Evolutionary conservation across 2,329 filamentous ascomycete genomes (phyloP).

Genomic region (Aspergillus floridensis): DNA sequence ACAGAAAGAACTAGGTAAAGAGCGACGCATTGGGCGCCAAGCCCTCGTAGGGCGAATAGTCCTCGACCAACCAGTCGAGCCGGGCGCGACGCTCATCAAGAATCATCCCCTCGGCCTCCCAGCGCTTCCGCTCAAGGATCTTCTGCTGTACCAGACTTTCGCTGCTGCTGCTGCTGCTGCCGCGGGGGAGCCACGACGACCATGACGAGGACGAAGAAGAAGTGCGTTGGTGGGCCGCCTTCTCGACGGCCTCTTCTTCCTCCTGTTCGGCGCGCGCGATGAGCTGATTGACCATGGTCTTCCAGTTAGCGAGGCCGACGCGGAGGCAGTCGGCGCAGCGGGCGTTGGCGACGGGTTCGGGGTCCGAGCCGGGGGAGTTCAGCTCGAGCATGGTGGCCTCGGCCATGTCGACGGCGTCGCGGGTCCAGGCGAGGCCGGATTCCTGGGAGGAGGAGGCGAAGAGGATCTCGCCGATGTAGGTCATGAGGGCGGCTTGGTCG

Average conservation of each 20-base stretch:
- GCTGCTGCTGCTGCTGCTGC: constrained; percentile 24
- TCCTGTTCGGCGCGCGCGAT: constrained; percentile 43
- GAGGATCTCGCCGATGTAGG: constrained; percentile 92
- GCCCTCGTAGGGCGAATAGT: constrained; percentile 27
- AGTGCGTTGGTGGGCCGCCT: constrained; percentile 18
- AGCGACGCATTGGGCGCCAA: constrained; percentile 31
- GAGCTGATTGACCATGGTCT: constrained; percentile 70
- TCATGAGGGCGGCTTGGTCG: constrained; percentile 80
- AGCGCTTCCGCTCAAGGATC: constrained; percentile 32
- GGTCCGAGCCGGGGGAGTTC: constrained; percentile 25
- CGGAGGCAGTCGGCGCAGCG: constrained; percentile 75
- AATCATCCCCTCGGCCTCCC: constrained; percentile 42
- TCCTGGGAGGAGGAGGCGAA: constrained; percentile 66
- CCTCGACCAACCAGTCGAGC: constrained; percentile 32
- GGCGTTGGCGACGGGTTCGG: constrained; percentile 44
- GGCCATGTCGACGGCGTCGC: constrained; percentile 78
- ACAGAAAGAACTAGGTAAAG: constrained; percentile 17
- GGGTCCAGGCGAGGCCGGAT: constrained; percentile 82
- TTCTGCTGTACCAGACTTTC: constrained; percentile 23
- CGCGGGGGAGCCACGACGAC: constrained; percentile 18
- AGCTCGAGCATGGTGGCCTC: constrained; percentile 58
- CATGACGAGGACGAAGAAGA: constrained; percentile 21
- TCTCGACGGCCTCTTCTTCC: constrained; percentile 34
- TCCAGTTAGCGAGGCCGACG: constrained; percentile 78
- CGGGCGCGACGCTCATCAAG: constrained; percentile 35